Conservation (phyloP, 177 flowering plant genomes). For the Vitis hybrid region DNA sequence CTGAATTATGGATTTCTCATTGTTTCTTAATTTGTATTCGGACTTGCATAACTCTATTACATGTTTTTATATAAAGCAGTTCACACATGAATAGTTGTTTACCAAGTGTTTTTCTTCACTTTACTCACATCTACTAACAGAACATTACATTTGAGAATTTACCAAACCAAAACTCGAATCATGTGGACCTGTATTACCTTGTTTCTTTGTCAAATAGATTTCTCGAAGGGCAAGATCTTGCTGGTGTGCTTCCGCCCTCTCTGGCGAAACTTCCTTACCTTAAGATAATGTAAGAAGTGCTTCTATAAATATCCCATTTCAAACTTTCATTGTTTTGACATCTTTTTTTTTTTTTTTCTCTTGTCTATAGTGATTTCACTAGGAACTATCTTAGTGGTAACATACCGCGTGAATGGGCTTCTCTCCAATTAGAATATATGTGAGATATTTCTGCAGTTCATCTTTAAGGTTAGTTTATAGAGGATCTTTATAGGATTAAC, state of each 20-base stretch:
- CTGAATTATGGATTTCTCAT: too few relatives aligned
- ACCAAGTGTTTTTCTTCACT: too few relatives aligned
- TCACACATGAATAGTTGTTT: too few relatives aligned
- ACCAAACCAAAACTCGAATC: too few relatives aligned
- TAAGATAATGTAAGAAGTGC: slow-evolving; percentile 16
- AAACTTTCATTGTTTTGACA: too few relatives aligned
- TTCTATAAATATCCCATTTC: not conserved
- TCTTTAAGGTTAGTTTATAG: not conserved
- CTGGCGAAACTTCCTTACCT: slow-evolving; percentile 20
- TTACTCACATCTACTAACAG: too few relatives aligned
- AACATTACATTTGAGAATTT: too few relatives aligned
- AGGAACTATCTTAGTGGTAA: slow-evolving; percentile 34
- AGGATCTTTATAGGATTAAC: not conserved
- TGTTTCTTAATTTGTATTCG: too few relatives aligned
- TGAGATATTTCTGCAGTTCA: not conserved
- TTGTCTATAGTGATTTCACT: slow-evolving; percentile 25
- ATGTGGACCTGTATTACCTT: too few relatives aligned
- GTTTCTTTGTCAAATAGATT: slow-evolving; percentile 10
- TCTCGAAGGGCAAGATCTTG: slow-evolving; percentile 18
- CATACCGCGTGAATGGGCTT: slow-evolving; percentile 34
- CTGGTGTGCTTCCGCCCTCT: slow-evolving; percentile 20
- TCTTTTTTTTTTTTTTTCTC: too few relatives aligned
- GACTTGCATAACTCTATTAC: too few relatives aligned
- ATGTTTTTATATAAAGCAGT: too few relatives aligned
- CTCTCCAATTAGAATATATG: slow-evolving; percentile 16